Conservation (phyloP, 179 eudicot species). For the Silene vulgaris region DNA sequence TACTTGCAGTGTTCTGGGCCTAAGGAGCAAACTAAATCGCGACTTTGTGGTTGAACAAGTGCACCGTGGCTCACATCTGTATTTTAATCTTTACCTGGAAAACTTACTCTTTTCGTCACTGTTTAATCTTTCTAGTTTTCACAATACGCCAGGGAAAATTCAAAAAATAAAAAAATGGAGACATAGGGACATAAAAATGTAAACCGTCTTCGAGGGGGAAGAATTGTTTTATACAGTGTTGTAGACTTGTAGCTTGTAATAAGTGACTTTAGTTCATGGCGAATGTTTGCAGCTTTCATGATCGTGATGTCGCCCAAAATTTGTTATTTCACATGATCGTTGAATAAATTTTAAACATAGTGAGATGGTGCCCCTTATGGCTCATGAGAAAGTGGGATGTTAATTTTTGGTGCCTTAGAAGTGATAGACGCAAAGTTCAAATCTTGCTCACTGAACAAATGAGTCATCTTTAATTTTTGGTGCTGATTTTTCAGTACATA, state of each 20-base stretch:
- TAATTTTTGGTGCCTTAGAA: too few species aligned
- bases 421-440: too few species aligned
- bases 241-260: background rate
- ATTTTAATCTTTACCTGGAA: background rate
- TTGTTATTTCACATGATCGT: too few species aligned
- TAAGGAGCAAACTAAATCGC: constrained; percentile 25
- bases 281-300: too few species aligned
- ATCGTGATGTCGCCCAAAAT: too few species aligned
- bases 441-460: too few species aligned
- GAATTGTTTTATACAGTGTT: background rate
- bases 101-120: background rate
- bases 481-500: too few species aligned
- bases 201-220: background rate
- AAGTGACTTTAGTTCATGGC: background rate
- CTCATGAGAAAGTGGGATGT: too few species aligned
- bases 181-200: background rate
- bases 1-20: constrained; percentile 34
- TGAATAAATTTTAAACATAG: too few species aligned
- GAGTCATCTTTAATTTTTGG: too few species aligned
- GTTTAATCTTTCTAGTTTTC: background rate
- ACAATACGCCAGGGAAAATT: background rate
- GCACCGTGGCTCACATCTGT: background rate
- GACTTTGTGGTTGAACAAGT: constrained; percentile 19
- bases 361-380: too few species aligned
- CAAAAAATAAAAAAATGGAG: background rate